Evolutionary conservation across 164 flowering plant genomes (phyloP).

Genomic region (Protea cynaroides): DNA sequence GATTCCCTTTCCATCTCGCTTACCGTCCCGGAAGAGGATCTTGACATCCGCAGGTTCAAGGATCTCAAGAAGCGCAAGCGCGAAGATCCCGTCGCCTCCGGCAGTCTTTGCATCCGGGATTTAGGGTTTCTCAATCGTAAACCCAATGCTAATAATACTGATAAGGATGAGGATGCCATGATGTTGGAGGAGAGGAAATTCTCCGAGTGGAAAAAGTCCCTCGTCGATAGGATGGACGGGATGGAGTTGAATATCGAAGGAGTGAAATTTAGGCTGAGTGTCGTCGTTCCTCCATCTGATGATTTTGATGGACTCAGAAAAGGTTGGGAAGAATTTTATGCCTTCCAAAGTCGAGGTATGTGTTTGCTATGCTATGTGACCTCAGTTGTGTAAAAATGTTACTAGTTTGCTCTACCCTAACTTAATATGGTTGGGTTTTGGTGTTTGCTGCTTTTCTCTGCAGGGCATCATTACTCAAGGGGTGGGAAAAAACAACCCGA

Average conservation of each 20-base stretch:
- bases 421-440: background rate
- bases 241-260: constrained; percentile 75
- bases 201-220: constrained; percentile 55
- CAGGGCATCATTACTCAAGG: constrained; percentile 49
- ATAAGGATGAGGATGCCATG: constrained; percentile 15
- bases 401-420: too few species aligned
- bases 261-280: constrained; percentile 51
- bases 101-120: constrained; percentile 56
- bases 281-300: constrained; percentile 45
- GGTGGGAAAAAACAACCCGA: constrained; percentile 61
- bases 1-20: constrained; percentile 36
- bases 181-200: constrained; percentile 44
- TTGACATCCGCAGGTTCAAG: constrained; percentile 34
- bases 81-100: constrained; percentile 72
- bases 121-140: constrained; percentile 43
- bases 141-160: background rate
- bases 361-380: background rate
- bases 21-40: constrained; percentile 54
- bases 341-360: constrained; percentile 50
- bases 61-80: constrained; percentile 86
- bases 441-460: background rate
- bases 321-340: constrained; percentile 65
- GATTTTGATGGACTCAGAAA: constrained; percentile 64
- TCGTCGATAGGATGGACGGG: constrained; percentile 64
- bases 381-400: too few species aligned